phyloP scores from a whole-genome alignment of 2,329 filamentous ascomycete species.

The Curvularia verruculosa region DNA sequence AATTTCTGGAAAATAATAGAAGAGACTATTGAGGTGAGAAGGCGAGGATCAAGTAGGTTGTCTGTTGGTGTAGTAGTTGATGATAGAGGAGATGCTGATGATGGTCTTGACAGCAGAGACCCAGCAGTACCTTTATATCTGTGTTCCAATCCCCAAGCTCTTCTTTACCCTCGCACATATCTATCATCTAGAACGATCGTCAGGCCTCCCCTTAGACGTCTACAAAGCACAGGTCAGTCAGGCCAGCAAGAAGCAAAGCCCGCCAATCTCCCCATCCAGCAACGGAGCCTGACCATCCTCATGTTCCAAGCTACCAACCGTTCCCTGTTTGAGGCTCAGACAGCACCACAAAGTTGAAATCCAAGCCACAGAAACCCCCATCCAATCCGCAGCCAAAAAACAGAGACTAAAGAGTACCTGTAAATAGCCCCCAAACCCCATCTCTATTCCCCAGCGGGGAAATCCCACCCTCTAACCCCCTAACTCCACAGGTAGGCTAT shows the following conservation, averaged over 20 bases:
- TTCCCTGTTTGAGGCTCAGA: not conserved
- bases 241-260: not conserved
- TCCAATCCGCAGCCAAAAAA: not conserved
- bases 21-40: not conserved
- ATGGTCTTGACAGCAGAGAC: not conserved
- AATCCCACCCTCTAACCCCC: not conserved
- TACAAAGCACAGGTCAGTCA: not conserved
- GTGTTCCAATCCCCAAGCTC: not conserved
- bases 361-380: not conserved
- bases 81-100: not conserved
- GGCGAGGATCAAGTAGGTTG: not conserved
- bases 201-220: conserved; percentile 1
- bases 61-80: not conserved
- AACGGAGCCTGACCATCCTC: not conserved
- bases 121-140: conserved; percentile 1
- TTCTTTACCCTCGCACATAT: not conserved
- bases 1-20: not conserved
- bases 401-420: not conserved
- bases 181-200: not conserved
- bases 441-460: not conserved
- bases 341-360: not conserved
- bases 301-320: not conserved
- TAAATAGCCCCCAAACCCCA: not conserved
- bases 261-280: not conserved
- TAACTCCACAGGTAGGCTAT: not conserved